These are phyloP conservation scores for Cadophora sp. DNA, from an alignment of 2,329 filamentous ascomycete genomes.

Conservation along the genomic window DNA sequence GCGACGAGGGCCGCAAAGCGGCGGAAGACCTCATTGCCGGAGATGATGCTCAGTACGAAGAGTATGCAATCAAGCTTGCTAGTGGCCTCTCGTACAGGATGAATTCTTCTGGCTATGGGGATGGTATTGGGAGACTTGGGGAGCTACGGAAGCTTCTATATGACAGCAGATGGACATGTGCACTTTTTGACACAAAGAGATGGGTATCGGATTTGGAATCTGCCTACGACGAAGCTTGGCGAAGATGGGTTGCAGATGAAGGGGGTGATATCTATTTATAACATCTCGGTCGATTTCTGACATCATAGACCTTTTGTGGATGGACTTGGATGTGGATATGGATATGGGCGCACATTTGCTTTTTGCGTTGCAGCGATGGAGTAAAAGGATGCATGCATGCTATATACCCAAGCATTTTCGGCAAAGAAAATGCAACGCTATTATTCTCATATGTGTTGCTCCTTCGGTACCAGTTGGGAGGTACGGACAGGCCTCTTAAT, in stretches of 20 bases:
- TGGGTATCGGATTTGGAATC: constrained; percentile 92
- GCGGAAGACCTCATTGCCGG: constrained; percentile 78
- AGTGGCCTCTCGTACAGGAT: constrained; percentile 65
- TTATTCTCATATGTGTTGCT: not conserved
- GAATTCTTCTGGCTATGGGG: constrained; percentile 53
- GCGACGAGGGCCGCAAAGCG: constrained; percentile 68
- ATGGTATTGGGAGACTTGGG: constrained; percentile 72
- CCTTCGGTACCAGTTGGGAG: too few relatives aligned
- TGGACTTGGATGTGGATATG: not conserved
- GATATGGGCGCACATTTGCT: too few relatives aligned
- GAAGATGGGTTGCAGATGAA: constrained; percentile 82
- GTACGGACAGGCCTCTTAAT: too few relatives aligned
- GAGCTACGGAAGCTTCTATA: constrained; percentile 85
- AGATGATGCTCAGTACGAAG: constrained; percentile 85
- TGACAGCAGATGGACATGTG: constrained; percentile 82
- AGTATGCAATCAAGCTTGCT: constrained; percentile 73
- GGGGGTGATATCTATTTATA: constrained; percentile 90
- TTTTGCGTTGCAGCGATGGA: too few relatives aligned
- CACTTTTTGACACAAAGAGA: constrained; percentile 86
- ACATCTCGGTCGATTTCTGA: not conserved
- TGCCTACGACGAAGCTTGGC: constrained; percentile 90
- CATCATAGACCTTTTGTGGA: constrained; percentile 6
- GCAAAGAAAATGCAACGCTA: not conserved
- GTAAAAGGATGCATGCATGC: not conserved
- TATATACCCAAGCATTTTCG: constrained; percentile 11